Evolutionary conservation across 2,329 filamentous ascomycete species (phyloP), one percentile per base, ranked within the genome.

Genomic region (Ophiostoma perfectum): DNA sequence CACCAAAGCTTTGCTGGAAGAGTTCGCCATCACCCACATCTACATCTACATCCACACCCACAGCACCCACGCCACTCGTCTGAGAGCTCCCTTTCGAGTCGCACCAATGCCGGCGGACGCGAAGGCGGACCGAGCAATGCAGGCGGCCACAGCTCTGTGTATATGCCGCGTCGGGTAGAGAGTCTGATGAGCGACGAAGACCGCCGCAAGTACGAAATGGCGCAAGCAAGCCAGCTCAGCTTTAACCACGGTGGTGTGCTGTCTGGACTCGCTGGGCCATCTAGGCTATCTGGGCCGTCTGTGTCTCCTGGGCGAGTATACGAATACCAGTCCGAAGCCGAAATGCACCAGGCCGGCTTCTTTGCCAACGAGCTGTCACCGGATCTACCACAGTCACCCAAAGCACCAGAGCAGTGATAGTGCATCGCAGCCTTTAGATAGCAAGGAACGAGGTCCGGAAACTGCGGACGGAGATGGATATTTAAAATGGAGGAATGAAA

Each of bases 171-270:
- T 12, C 82, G 86, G 58, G 87, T 93, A 64, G 90, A 93, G 73
- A 90, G 85, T 74, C 86, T 94, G 74, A 91, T 96, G 86, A 86
- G 86, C 71, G 88, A 90, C 6, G 91, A 95, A 76, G 91, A 94
- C 74, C 85, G 87, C 47, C 84, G 84, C 71, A 90, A 92, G 74
- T 91, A 93, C 75, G 84, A 88, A 73, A 84, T 91, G 74, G 87
- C 88, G 1, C 90, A 90, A 75, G 82, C 83, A 58, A 82, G 78
- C 68, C 83, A 84, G 73, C 75, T 78, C 47, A 78, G 75, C 69
- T 74, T 77, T 14, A 45, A 27, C 27, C 9, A 60, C 38, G n/a
- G 7, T 16, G 49, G 27, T 27, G 27, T 27, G 27, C 27, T 27
- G 27, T 27, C 27, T 27, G 27, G 27, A 27, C 27, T 27, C 27